A percentile compares a stretch with the other conserved stretches of the same genome.
phyloP scores from a whole-genome alignment of 1,139 yeast genomes.

The Debaryomyces udenii region DNA sequence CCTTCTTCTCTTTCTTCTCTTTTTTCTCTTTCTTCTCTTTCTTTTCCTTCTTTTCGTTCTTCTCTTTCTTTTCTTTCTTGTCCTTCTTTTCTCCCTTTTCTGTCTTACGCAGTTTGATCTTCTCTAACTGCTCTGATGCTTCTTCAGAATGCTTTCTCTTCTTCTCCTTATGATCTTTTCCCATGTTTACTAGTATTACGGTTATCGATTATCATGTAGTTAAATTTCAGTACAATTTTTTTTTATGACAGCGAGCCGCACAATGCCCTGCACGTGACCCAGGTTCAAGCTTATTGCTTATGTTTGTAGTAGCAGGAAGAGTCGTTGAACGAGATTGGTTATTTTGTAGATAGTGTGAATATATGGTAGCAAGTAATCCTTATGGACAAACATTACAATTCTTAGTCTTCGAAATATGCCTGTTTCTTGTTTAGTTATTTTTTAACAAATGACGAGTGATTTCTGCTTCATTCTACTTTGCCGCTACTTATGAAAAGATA shows the following conservation, averaged over 20 bases:
- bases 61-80: slow-evolving; percentile 45
- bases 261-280: slow-evolving; percentile 8
- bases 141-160: slow-evolving; percentile 46
- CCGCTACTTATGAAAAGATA: too few species aligned
- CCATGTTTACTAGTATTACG: slow-evolving; percentile 25
- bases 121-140: slow-evolving; percentile 27
- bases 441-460: too few species aligned
- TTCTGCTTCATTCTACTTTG: too few species aligned
- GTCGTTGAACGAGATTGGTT: too few species aligned
- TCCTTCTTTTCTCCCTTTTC: slow-evolving; percentile 41
- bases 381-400: too few species aligned
- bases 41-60: slow-evolving; percentile 33
- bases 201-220: slow-evolving; percentile 15
- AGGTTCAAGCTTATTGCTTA: slow-evolving; percentile 2
- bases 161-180: slow-evolving; percentile 40
- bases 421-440: too few species aligned
- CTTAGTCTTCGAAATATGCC: too few species aligned
- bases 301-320: slow-evolving; percentile 11
- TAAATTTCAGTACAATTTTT: slow-evolving; percentile 6
- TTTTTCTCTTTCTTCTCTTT: slow-evolving; percentile 37
- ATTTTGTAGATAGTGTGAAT: too few species aligned
- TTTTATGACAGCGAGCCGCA: slow-evolving; percentile 5
- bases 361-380: too few species aligned
- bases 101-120: slow-evolving; percentile 39
- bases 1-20: slow-evolving; percentile 49